Evolutionary conservation across 805 yeast species (phyloP), one percentile per base, ranked within the genome.

Genomic region (Kodamaea leandrae): DNA sequence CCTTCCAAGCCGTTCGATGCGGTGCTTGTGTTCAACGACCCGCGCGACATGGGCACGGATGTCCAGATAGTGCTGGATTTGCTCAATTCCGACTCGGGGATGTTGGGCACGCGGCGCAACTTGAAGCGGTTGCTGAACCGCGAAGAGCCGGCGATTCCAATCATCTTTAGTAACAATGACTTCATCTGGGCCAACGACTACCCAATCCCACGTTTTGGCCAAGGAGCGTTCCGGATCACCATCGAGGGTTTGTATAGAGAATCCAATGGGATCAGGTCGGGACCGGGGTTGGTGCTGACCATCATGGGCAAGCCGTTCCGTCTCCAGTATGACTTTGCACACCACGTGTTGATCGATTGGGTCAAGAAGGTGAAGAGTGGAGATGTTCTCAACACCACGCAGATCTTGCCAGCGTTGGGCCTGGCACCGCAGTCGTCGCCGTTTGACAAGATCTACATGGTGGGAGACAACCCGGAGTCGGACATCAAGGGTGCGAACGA

Each of bases 401-500:
- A 68, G 41, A 48, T 57, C 14, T 50, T 68, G 13, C 85, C 85
- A 1, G 55, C 53, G 15, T 60, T 81, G 41, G 74, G 77, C 20
- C 51, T 49, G n/a, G 49, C 71, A 2, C 68, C 69, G 1, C 38
- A 19, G 13, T 43, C 46, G 14, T 49, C 63, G 32, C 69, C 69
- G 5, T 64, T 84, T 51, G 65, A 69, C 26, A 62, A 74, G n/a
- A 83, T 93, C 2, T 90, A 74, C 64, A 93, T 93, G 99, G 87
- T 93, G 25, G 99, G 99, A 20, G 99, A 93, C 63, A 93, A 93
- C 60, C 98, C 97, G 3, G 93, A 83, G 20, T 78, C 89, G 37
- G 99, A 93, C 58, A 93, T 93, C 40, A 73, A 74, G 42, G 99
- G 99, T 0, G 99, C 96, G 4, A 82, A 84, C 52, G 67, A 69